Base-by-base conservation (phyloP, 2,329 filamentous ascomycete genomes). In the Sporothrix brasiliensis region DNA sequence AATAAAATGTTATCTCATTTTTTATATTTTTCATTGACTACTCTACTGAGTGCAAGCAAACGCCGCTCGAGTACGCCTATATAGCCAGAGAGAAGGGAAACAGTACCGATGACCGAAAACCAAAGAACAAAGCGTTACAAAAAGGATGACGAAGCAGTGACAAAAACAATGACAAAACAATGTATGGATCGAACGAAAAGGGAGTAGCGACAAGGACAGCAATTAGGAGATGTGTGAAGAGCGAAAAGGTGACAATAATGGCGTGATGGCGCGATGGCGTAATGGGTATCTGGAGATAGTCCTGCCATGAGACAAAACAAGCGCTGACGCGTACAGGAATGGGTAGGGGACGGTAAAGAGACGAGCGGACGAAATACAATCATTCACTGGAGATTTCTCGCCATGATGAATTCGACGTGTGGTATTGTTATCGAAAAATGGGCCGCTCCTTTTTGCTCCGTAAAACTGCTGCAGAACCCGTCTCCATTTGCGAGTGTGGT, bases 51-150 rank as follows among this genome's bases (percentile, higher is more conserved):
- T 21, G 47, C 24, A 27, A 49, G 60, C 52, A 7, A 50, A 54
- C 65, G 65, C 65, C 50, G 34, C 49, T 54, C 65, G 21, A 56
- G 13, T 56, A 67, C 50, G 65, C 65, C 65, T 67, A 67, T 54
- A 67, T 54, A 56, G n/a, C 65, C 50, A 54, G 50, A 27, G 14
- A 41, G 24, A 39, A n/a, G 53, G 10, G n/a, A 53, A 4, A 24
- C 14, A 50, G 49, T 34, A 47, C 47, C 10, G 50, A 14, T 30
- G 30, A 61, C 44, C 24, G 21, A 47, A 41, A 56, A 41, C 19
- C 44, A 47, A 56, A n/a, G 44, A 70, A n/a, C 41, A 44, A 44
- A 44, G 41, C 34, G 34, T 7, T 7, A 34, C 6, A 30, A 49
- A 30, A 44, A 47, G 6, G 21, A 65, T 21, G 11, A 21, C 47